Conservation (phyloP, 257 asterid genomes). For the Penstemon barbatus region DNA sequence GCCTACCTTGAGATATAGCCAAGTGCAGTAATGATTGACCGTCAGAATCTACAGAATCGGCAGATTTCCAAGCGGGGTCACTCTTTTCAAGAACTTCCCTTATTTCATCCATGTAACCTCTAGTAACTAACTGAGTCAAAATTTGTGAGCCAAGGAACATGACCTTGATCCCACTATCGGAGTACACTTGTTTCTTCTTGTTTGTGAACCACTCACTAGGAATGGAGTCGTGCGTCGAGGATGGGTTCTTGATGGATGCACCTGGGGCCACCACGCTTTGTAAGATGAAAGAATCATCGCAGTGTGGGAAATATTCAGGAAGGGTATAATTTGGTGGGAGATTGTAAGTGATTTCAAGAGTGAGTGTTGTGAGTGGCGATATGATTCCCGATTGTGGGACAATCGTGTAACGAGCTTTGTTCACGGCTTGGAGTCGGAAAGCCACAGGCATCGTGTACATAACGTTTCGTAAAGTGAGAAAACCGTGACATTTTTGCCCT, state of each 20-base stretch:
- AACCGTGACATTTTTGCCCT: conserved; percentile 54
- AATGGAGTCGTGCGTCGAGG: conserved; percentile 43
- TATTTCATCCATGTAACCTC: conserved; percentile 67
- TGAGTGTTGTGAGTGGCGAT: conserved; percentile 51
- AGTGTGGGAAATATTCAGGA: conserved; percentile 53
- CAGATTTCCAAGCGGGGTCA: conserved; percentile 51
- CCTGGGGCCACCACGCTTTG: conserved; percentile 84
- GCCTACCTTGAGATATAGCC: conserved; percentile 58
- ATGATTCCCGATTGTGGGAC: conserved; percentile 74
- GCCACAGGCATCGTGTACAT: conserved; percentile 94
- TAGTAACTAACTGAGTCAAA: conserved; percentile 42
- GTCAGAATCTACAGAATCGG: conserved; percentile 52
- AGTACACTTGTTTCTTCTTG: conserved; percentile 79
- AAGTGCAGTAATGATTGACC: conserved; percentile 66
- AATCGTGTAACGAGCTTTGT: conserved; percentile 47
- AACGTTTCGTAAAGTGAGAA: conserved; percentile 56
- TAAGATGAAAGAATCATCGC: conserved; percentile 56
- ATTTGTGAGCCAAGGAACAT: conserved; percentile 67
- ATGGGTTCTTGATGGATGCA: conserved; percentile 47
- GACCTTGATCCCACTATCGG: conserved; percentile 64
- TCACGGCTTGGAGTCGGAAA: conserved; percentile 58
- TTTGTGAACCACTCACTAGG: conserved; percentile 80
- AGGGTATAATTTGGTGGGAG: conserved; percentile 40
- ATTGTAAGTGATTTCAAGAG: conserved; percentile 55
- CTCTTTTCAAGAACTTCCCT: conserved; percentile 70